phyloP scores from a whole-genome alignment of 257 asterid genomes.

The Solanum rostratum region DNA sequence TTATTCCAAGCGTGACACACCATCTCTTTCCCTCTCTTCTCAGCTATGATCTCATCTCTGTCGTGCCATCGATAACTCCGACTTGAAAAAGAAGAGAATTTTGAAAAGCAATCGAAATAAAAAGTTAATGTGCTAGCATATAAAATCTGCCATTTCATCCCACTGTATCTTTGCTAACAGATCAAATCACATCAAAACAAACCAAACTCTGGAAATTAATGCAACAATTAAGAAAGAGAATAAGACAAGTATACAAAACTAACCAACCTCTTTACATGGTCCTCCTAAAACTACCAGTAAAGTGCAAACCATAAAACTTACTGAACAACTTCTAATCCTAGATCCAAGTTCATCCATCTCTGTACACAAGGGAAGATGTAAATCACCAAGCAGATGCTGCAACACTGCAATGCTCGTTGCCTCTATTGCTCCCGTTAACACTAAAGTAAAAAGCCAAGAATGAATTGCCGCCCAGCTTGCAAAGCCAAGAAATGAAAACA shows the following conservation, averaged over 20 bases:
- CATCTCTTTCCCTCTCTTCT: no score
- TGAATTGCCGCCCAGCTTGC: constrained; percentile 68
- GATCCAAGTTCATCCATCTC: neutral
- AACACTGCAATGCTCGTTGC: neutral
- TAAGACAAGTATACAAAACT: neutral
- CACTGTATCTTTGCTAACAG: neutral
- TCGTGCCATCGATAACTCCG: no score
- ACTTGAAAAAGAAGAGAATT: no score
- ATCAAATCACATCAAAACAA: neutral
- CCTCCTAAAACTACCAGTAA: neutral
- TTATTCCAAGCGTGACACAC: no score
- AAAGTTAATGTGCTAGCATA: no score
- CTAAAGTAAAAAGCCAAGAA: constrained; percentile 59
- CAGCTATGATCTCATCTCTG: no score
- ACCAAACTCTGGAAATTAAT: neutral
- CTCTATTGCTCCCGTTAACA: neutral
- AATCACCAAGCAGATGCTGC: neutral
- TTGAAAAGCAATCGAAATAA: no score
- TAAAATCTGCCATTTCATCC: neutral
- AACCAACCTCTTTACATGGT: neutral
- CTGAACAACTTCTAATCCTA: neutral
- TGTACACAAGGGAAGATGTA: neutral
- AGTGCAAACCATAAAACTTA: neutral
- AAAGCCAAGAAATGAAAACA: constrained; percentile 24
- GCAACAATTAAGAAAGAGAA: neutral